phyloP scores from a whole-genome alignment of 129 eudicot genomes.

The Escallonia rubra region DNA sequence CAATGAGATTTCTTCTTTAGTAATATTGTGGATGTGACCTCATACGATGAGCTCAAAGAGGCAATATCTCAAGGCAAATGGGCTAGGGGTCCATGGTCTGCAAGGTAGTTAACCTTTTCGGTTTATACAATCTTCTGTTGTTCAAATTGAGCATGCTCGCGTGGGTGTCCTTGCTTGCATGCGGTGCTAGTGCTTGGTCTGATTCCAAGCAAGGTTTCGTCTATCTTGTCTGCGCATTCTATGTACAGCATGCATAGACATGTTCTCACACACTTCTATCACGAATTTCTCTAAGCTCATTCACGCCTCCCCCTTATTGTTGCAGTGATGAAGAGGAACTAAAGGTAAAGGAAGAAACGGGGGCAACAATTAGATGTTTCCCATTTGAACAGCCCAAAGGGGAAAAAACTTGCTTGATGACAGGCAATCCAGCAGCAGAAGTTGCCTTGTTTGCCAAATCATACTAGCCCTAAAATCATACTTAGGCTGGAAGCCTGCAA shows the following conservation, averaged over 20 bases:
- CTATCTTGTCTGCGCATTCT: background rate
- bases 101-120: slow-evolving; percentile 40
- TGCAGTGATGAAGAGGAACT: slow-evolving; percentile 63
- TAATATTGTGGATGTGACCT: slow-evolving; percentile 82
- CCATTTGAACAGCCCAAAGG: slow-evolving; percentile 89
- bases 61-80: slow-evolving; percentile 84
- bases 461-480: slow-evolving; percentile 29
- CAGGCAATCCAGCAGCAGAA: slow-evolving; percentile 74
- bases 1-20: slow-evolving; percentile 30
- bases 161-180: background rate
- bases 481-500: background rate
- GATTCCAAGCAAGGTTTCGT: too few species aligned
- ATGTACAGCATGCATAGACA: background rate
- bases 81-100: slow-evolving; percentile 99
- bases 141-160: background rate
- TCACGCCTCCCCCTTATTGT: background rate
- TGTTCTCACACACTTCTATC: background rate
- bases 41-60: slow-evolving; percentile 79
- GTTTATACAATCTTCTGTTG: background rate
- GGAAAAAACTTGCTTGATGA: slow-evolving; percentile 65
- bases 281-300: background rate
- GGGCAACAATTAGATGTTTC: slow-evolving; percentile 80
- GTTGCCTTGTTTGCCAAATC: slow-evolving; percentile 96
- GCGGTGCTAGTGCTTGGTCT: too few species aligned
- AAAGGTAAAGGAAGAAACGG: slow-evolving; percentile 88